Evolutionary conservation across 495 filamentous ascomycete genomes (phyloP), one percentile per base, ranked within the genome.

Genomic region (Podospora sp.): DNA sequence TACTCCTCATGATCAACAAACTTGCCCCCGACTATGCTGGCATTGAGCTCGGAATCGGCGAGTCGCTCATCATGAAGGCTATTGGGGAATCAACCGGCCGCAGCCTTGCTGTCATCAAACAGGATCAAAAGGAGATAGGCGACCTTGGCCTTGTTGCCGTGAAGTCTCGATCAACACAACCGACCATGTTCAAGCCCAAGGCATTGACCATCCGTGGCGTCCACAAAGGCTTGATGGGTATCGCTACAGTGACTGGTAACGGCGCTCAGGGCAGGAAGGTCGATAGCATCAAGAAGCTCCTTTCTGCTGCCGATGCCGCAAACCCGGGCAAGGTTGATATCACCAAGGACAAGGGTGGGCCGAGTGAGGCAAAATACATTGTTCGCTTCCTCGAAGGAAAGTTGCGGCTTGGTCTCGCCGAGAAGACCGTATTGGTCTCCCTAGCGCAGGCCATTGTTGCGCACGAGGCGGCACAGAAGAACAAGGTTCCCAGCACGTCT

Each of bases 171-270:
- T 90, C 88, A 21, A 97, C 93, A 58, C 95, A 99, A 73, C 90
- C 90, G 12, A 98, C 96, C 1, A 97, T 99, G 91, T 97, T 97
- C 83, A 94, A 95, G 75, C 96, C 93, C 2, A 97, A 97, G 76
- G 83, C 93, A 22, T 81, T 99, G 71, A 97, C 93, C 1, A 85
- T 99, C 5, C 85, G 84, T 50, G 92, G 91, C 21, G 94, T 99
- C 1, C 92, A 94, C 72, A 90, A 96, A 77, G 91, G 92, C 11
- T 77, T 99, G 26, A 90, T 98, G 79, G 88, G 81, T 18, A 96
- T 99, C 70, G 96, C 95, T 27, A 96, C 89, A 6, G 84, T 91
- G 25, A 86, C 90, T 68, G 95, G 95, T 7, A 91, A 93, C 74
- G 94, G 94, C 51, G 88, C 92, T 25, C 95, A 99, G 71, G 88